Evolutionary conservation across 495 filamentous ascomycete species (phyloP).

Genomic region (Hypoxylon fuscum): DNA sequence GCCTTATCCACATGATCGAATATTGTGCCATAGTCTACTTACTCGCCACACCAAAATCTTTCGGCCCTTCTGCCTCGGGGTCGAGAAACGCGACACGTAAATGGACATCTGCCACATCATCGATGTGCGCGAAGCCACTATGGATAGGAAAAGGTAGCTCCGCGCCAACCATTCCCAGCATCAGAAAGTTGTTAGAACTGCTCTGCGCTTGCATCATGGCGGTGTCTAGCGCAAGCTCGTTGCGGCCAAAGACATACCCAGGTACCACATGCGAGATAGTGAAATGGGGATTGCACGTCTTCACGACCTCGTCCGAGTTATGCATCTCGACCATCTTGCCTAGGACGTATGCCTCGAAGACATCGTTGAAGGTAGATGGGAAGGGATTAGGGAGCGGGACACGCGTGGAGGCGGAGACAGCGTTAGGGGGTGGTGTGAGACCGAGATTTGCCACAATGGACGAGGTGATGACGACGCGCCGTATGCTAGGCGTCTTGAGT

Average conservation of each 20-base stretch:
- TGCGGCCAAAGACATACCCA: constrained; percentile 47
- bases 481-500: constrained; percentile 33
- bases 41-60: constrained; percentile 34
- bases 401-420: constrained; percentile 26
- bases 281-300: constrained; percentile 46
- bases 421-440: constrained; percentile 16
- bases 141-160: constrained; percentile 29
- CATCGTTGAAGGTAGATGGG: constrained; percentile 14
- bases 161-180: constrained; percentile 32
- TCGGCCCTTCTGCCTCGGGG: constrained; percentile 40
- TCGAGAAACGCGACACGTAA: constrained; percentile 46
- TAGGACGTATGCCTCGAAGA: constrained; percentile 47
- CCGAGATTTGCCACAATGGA: constrained; percentile 35
- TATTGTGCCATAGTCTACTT: constrained; percentile 14
- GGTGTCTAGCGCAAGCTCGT: constrained; percentile 49
- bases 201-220: constrained; percentile 34
- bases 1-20: constrained; percentile 29
- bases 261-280: constrained; percentile 52
- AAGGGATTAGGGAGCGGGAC: constrained; percentile 18
- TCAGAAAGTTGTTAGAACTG: constrained; percentile 39
- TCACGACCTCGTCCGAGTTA: constrained; percentile 46
- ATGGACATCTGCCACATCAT: constrained; percentile 53
- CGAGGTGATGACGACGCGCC: constrained; percentile 49
- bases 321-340: constrained; percentile 48
- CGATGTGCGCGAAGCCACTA: constrained; percentile 44